These are phyloP conservation scores for Limtongia smithiae DNA, from an alignment of 805 yeast species.

Conservation along the genomic window DNA sequence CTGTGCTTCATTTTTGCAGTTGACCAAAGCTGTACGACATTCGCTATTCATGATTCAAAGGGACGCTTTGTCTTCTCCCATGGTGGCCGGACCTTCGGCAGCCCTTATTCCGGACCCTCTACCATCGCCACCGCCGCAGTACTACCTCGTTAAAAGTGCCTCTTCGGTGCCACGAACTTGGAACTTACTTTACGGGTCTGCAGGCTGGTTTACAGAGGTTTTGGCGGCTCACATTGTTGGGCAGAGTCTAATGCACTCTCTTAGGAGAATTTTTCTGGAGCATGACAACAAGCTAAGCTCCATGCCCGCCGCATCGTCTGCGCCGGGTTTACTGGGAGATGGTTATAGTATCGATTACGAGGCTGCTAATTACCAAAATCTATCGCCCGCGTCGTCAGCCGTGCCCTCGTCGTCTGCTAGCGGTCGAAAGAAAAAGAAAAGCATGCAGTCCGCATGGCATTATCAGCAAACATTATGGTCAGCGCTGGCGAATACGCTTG, in stretches of 20 bases:
- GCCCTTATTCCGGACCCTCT: background rate
- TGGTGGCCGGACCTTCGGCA: background rate
- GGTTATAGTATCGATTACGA: slow-evolving; percentile 25
- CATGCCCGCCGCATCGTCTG: slow-evolving; percentile 24
- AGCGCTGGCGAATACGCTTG: slow-evolving; percentile 36
- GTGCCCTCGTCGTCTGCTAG: slow-evolving; percentile 18
- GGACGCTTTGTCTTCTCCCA: slow-evolving; percentile 17
- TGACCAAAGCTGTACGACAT: slow-evolving; percentile 28
- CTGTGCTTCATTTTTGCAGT: slow-evolving; percentile 33
- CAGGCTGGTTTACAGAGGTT: slow-evolving; percentile 35
- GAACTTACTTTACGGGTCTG: slow-evolving; percentile 32
- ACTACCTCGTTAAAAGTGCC: slow-evolving; percentile 11
- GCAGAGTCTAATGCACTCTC: slow-evolving; percentile 33
- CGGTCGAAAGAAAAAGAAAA: slow-evolving; percentile 25
- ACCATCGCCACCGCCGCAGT: slow-evolving; percentile 9
- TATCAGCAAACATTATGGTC: slow-evolving; percentile 39
- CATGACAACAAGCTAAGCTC: slow-evolving; percentile 17
- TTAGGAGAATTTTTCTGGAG: slow-evolving; percentile 34
- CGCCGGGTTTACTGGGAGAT: slow-evolving; percentile 23
- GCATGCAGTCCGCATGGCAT: slow-evolving; percentile 27
- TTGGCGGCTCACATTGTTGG: slow-evolving; percentile 38
- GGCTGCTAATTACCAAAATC: slow-evolving; percentile 7
- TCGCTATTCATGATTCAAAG: slow-evolving; percentile 23
- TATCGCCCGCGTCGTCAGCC: slow-evolving; percentile 1
- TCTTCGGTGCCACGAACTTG: slow-evolving; percentile 29